Conservation (phyloP, 768 basidiomycete genomes). For the Boletus coccyginus region DNA sequence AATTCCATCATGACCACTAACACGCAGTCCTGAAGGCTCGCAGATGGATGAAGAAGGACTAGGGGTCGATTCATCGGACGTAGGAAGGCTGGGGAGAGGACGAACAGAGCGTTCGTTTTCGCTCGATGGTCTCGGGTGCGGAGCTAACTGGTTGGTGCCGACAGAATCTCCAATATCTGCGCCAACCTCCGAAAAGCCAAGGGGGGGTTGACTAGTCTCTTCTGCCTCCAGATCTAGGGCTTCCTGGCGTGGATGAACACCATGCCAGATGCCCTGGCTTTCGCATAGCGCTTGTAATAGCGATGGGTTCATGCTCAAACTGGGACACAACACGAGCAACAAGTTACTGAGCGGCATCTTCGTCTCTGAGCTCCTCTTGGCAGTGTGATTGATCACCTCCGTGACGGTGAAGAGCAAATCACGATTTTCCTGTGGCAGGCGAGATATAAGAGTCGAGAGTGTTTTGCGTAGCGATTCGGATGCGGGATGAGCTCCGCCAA, state of each 20-base stretch:
- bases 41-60: constrained; percentile 3
- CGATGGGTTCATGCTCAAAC: constrained; percentile 73
- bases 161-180: background rate
- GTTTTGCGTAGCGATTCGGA: constrained; percentile 57
- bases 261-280: constrained; percentile 63
- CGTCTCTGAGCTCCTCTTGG: constrained; percentile 63
- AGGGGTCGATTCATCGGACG: background rate
- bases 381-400: constrained; percentile 76
- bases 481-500: constrained; percentile 57
- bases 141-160: background rate
- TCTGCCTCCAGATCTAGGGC: constrained; percentile 1
- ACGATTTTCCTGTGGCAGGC: constrained; percentile 76
- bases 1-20: background rate
- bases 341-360: constrained; percentile 94
- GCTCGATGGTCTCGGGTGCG: background rate
- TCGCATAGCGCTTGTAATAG: constrained; percentile 74
- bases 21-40: constrained; percentile 1
- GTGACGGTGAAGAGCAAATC: constrained; percentile 82
- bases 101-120: constrained; percentile 19
- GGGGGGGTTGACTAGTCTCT: background rate
- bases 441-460: constrained; percentile 59
- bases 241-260: constrained; percentile 7
- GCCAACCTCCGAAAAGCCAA: background rate
- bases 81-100: constrained; percentile 28
- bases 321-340: constrained; percentile 85